Conservation (phyloP, 306 rosid genomes). For the Castanea mollissima region DNA sequence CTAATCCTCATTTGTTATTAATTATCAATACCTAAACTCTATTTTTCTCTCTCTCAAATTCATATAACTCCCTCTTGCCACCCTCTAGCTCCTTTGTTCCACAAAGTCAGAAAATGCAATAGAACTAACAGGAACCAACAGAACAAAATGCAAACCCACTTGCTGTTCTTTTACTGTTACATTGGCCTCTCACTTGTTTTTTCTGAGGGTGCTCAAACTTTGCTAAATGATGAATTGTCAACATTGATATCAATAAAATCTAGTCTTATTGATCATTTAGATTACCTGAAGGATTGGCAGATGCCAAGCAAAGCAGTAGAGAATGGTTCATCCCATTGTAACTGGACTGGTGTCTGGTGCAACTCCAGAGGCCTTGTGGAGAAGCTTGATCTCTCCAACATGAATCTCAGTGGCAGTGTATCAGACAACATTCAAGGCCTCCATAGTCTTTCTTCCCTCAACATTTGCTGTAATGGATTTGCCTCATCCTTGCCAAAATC, state of each 20-base stretch:
- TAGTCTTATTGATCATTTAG: slow-evolving; percentile 52
- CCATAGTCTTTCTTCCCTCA: slow-evolving; percentile 44
- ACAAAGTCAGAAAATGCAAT: slow-evolving; percentile 31
- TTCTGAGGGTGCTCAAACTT: slow-evolving; percentile 36
- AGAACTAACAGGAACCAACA: slow-evolving; percentile 32
- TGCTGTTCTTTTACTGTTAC: slow-evolving; percentile 52
- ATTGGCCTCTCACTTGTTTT: slow-evolving; percentile 48
- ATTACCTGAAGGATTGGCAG: slow-evolving; percentile 58
- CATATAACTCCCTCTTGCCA: slow-evolving; percentile 24
- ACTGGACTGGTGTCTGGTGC: slow-evolving; percentile 79
- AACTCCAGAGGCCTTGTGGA: slow-evolving; percentile 54
- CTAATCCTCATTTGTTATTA: slow-evolving; percentile 19
- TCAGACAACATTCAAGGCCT: slow-evolving; percentile 56
- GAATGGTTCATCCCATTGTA: slow-evolving; percentile 44
- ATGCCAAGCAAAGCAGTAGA: slow-evolving; percentile 29
- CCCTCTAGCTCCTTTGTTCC: slow-evolving; percentile 30
- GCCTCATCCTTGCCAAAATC: slow-evolving; percentile 56
- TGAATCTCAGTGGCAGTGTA: slow-evolving; percentile 71
- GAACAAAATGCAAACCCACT: slow-evolving; percentile 43
- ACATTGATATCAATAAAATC: slow-evolving; percentile 57
- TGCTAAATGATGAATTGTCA: slow-evolving; percentile 45
- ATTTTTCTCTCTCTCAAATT: slow-evolving; percentile 22
- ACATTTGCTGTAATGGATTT: slow-evolving; percentile 60
- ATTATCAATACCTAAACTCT: slow-evolving; percentile 21
- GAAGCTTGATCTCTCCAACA: slow-evolving; percentile 74